A percentile compares a stretch with the other conserved stretches of the same genome.
Conservation (phyloP, 2,329 filamentous ascomycete genomes). For the Pyrenophora graminea region DNA sequence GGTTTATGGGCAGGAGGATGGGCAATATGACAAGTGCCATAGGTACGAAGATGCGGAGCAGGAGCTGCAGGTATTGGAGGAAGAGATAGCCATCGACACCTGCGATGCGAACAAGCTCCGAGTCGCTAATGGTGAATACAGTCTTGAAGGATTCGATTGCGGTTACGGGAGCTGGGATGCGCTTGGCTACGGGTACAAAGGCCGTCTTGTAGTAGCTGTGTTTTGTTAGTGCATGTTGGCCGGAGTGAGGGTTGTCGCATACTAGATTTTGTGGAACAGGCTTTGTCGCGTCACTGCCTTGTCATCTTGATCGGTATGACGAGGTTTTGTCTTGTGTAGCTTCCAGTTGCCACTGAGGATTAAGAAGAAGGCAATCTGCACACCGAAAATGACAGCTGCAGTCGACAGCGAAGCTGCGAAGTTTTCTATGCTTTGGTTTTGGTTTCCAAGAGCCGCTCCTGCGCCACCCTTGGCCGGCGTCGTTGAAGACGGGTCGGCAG, state of each 20-base stretch:
- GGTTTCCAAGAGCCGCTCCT: conserved; percentile 17
- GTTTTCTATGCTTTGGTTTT: conserved; percentile 45
- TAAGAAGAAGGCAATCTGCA: conserved; percentile 41
- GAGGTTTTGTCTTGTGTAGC: conserved; percentile 24
- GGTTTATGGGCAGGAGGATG: conserved; percentile 84
- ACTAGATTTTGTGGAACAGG: conserved; percentile 47
- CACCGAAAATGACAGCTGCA: conserved; percentile 43
- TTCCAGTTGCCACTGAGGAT: conserved; percentile 47
- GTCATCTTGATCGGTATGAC: conserved; percentile 19
- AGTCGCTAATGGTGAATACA: conserved; percentile 70
- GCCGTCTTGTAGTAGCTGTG: conserved; percentile 45
- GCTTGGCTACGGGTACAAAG: conserved; percentile 43
- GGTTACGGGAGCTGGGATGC: conserved; percentile 41
- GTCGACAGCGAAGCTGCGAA: conserved; percentile 45
- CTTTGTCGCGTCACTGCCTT: conserved; percentile 37
- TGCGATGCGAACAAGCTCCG: conserved; percentile 91
- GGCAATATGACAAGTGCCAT: conserved; percentile 78
- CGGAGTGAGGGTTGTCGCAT: conserved; percentile 7
- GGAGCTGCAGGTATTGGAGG: conserved; percentile 81
- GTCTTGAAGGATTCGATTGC: conserved; percentile 46
- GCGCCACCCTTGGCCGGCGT: conserved; percentile 1
- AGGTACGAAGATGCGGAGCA: conserved; percentile 90
- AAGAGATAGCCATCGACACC: conserved; percentile 98
- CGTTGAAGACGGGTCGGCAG: conserved; percentile 2
- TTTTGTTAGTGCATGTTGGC: conserved; percentile 19